phyloP scores from a whole-genome alignment of 1,284 basidiomycete species.

The Trichosporon sp. region DNA sequence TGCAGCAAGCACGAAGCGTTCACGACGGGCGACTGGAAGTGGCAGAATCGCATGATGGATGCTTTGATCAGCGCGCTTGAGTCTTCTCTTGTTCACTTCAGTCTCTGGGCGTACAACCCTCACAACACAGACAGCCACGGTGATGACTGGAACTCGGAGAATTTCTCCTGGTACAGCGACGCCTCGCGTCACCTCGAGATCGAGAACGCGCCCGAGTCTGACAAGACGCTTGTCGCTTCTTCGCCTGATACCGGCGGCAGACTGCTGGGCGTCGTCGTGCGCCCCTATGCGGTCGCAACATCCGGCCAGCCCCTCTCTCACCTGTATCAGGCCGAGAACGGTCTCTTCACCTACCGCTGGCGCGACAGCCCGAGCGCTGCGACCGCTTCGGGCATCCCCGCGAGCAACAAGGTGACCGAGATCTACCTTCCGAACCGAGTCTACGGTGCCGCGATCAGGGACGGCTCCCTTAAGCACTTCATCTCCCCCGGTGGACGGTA shows the following conservation, averaged over 20 bases:
- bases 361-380: conserved; percentile 32
- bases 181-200: conserved; percentile 45
- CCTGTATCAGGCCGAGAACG: conserved; percentile 39
- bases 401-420: conserved; percentile 67
- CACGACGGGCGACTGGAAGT: conserved; percentile 70
- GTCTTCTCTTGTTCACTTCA: conserved; percentile 71
- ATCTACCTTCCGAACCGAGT: conserved; percentile 68
- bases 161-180: conserved; percentile 88
- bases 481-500: conserved; percentile 40
- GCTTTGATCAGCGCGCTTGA: conserved; percentile 79
- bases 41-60: conserved; percentile 86
- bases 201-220: conserved; percentile 53
- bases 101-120: conserved; percentile 94
- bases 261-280: conserved; percentile 73
- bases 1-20: conserved; percentile 71
- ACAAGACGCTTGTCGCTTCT: conserved; percentile 59
- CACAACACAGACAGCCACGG: conserved; percentile 75
- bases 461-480: conserved; percentile 32
- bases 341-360: conserved; percentile 42
- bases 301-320: conserved; percentile 48
- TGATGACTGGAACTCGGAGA: conserved; percentile 94
- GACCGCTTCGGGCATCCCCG: conserved; percentile 9
- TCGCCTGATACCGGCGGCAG: conserved; percentile 77
- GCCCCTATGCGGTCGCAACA: conserved; percentile 55
- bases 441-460: conserved; percentile 29